Percentiles rank a stretch among this genome's conserved stretches.
Conservation (phyloP, 2,329 filamentous ascomycete species). For the Aspergillus terreus region DNA sequence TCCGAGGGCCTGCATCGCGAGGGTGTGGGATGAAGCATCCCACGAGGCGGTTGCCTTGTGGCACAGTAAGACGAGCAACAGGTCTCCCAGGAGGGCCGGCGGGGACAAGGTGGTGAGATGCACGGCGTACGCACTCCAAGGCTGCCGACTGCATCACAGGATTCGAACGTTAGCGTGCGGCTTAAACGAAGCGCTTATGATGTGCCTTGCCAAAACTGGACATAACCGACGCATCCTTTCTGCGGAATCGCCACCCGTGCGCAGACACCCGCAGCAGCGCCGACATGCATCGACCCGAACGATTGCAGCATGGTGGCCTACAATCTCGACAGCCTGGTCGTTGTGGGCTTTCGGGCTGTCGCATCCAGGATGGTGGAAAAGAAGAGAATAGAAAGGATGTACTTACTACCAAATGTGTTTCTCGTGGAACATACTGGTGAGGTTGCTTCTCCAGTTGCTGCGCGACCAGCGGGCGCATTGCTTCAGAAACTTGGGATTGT, state of each 20-base stretch:
- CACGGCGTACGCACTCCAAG: slow-evolving; percentile 89
- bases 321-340: no score
- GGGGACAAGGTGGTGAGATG: slow-evolving; percentile 91
- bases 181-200: slow-evolving; percentile 9
- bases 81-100: slow-evolving; percentile 75
- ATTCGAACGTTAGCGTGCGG: slow-evolving; percentile 24
- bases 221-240: not conserved
- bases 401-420: slow-evolving; percentile 83
- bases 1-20: slow-evolving; percentile 60
- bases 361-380: no score
- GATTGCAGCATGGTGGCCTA: no score
- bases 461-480: slow-evolving; percentile 94
- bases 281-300: not conserved
- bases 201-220: slow-evolving; percentile 14
- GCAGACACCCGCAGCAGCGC: not conserved
- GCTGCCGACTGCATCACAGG: slow-evolving; percentile 65
- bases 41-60: slow-evolving; percentile 65
- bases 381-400: slow-evolving; percentile 5
- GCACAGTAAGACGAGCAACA: slow-evolving; percentile 65
- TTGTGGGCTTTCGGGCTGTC: no score
- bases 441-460: slow-evolving; percentile 97
- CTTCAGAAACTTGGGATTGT: slow-evolving; percentile 81
- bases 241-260: not conserved
- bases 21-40: slow-evolving; percentile 51
- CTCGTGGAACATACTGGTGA: slow-evolving; percentile 82